A percentile compares a stretch with the other conserved stretches of the same genome.
Evolutionary conservation across 2,329 filamentous ascomycete genomes (phyloP).

Genomic region (Talaromyces sp.): DNA sequence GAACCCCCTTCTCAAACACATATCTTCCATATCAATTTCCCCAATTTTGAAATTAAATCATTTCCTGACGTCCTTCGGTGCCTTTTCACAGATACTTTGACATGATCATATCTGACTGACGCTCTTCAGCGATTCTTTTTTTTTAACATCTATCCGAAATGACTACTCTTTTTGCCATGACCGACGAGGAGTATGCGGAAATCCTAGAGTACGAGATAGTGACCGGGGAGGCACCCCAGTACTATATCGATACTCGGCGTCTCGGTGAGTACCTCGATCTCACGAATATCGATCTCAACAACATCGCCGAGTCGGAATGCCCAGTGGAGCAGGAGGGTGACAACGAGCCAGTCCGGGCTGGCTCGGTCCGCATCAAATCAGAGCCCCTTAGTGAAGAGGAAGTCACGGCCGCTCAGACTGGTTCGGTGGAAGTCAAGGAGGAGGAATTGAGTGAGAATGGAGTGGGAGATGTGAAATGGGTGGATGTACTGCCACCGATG

Average conservation of each 20-base stretch:
- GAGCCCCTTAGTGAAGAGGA: neutral
- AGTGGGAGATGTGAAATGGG: neutral
- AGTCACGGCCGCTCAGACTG: neutral
- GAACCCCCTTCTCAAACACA: neutral
- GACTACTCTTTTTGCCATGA: neutral
- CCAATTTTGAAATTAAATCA: neutral
- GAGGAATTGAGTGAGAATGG: neutral
- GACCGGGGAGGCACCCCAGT: neutral
- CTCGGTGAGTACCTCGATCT: neutral
- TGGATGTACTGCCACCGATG: neutral
- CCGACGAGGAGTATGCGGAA: neutral
- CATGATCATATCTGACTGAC: neutral
- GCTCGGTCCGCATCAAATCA: neutral
- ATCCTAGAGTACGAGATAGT: neutral
- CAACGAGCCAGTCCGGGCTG: neutral
- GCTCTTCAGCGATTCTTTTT: neutral
- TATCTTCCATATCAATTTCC: neutral
- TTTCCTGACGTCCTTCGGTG: neutral
- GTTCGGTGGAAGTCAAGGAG: neutral
- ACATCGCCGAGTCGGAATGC: neutral
- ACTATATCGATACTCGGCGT: neutral
- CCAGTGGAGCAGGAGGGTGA: neutral
- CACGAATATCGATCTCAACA: neutral
- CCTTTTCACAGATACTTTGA: neutral
- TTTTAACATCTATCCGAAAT: neutral